phyloP scores from a whole-genome alignment of 192 early-diverging fungal genomes.

The Gaertneriomyces sp. region DNA sequence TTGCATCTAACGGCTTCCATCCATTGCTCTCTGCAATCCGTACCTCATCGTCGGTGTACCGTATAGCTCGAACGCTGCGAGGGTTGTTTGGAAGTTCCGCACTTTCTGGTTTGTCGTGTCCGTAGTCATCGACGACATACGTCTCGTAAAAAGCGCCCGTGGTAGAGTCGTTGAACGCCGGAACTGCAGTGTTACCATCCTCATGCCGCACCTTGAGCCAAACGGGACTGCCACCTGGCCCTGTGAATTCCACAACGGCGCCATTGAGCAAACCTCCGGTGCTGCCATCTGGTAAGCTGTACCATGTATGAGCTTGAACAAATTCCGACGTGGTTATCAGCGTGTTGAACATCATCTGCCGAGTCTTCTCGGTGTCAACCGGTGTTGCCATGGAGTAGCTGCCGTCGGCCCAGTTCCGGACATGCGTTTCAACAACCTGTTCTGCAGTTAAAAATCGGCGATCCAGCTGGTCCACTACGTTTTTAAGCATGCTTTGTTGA shows the following conservation, averaged over 20 bases:
- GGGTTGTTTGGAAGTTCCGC: not conserved
- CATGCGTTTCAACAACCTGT: not conserved
- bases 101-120: not conserved
- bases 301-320: not conserved
- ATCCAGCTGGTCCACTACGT: not conserved
- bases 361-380: not conserved
- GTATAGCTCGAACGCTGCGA: not conserved
- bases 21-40: not conserved
- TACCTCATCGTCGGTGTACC: not conserved
- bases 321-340: not conserved
- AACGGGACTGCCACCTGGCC: not conserved
- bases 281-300: not conserved
- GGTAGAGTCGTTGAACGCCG: not conserved
- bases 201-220: not conserved
- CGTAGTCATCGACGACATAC: not conserved
- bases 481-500: not conserved
- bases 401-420: slow-evolving; percentile 15
- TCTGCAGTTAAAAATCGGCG: not conserved
- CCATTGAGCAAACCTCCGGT: not conserved
- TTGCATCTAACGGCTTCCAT: not conserved
- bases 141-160: not conserved
- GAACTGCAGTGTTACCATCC: not conserved
- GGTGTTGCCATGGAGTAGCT: not conserved
- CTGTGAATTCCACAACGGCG: not conserved
- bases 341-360: not conserved